Base-by-base conservation (phyloP, 352 stramenopile species). In the Pythium grandisporangium region DNA sequence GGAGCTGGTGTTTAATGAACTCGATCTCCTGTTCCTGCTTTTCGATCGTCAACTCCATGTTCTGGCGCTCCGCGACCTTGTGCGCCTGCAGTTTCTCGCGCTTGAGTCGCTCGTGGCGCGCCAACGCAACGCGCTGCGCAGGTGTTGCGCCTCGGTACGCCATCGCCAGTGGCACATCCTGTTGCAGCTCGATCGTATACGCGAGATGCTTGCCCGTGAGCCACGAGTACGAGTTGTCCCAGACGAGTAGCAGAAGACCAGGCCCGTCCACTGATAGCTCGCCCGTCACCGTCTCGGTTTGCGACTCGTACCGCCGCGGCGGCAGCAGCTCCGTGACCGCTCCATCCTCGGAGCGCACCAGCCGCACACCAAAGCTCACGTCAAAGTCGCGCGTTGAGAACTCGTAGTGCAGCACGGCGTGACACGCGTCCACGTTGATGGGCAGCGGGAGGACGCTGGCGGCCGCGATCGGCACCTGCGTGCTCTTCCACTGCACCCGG, bases 171-270 rank as follows among this genome's bases (percentile, higher is more conserved):
- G 53, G 47, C 37, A 43, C 24, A 14, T 56, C 70, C 42, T 90
- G 73, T 26, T 66, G 62, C 2, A 90, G 62, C 39, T 84, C 70
- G 48, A 90, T 62, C 21, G 53, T 55, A 53, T 90, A 90, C 33
- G 74, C 66, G 33, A 90, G 60, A 33, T 87, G 71, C 49, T 90
- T 90, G 19, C 61, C 47, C 43, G 87, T 86, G 39, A 90, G 54
- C 77, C 77, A 90, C 51, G 74, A 88, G 43, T 79, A 90, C 37
- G 69, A 83, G 33, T 90, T 90, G 61, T 90, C 74, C 73, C 73
- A 90, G 20, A 84, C 30, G 17, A 90, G 43, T 51, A 85, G 42
- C 46, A 82, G 51, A 52, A 84, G 68, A 0, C 71, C 77, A 0
- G 73, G 77, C 0, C 77, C 77, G 2, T 45, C 45, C 30, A 90